Base-by-base conservation (phyloP, 2,329 filamentous ascomycete genomes). In the Tolypocladium pustulatum region DNA sequence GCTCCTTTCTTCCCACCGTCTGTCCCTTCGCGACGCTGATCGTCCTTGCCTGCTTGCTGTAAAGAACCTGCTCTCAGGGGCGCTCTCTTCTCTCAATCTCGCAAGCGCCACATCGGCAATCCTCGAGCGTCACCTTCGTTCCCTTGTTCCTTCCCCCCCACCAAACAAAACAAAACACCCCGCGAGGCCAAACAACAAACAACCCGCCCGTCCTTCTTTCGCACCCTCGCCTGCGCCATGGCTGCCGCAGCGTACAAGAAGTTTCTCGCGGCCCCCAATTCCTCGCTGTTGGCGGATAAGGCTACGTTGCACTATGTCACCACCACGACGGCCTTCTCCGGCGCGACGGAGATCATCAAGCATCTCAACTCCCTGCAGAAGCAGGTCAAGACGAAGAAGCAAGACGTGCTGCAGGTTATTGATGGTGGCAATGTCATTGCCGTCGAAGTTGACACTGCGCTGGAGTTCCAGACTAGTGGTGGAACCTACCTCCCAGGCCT, bases 261-360 rank as follows among this genome's bases (percentile, higher is more conserved):
- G 75, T 92, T 91, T 72, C 79, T 92, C 58, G 79, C 82, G 68
- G 78, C 83, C 62, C 88, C 88, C 62, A 85, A 76, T 73, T 75
- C 84, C 58, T 81, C 83, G 58, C 75, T 82, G 59, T 77, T 93
- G 67, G 80, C 85, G 40, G 75, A 81, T 57, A 80, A 87, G 72
- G 87, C 87, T 60, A 83, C 87, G 52, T 76, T 92, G 65, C 86
- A 93, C 78, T 99, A 97, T 78, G 87, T 97, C 72, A 91, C 92
- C 58, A 96, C 93, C 9, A 87, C 91, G 15, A 91, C 87, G 38
- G 84, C 84, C 63, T 79, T 95, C 69, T 79, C 81, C 62, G 86
- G 90, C 65, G 74, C 88, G 54, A 81, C 85, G 56, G 84, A 90
- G 54, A 91, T 99, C 72, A 78, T 93, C 75, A 91, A 90, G 76